Evolutionary conservation across 2,329 filamentous ascomycete species (phyloP).

Genomic region (Cladophialophora psammophila): DNA sequence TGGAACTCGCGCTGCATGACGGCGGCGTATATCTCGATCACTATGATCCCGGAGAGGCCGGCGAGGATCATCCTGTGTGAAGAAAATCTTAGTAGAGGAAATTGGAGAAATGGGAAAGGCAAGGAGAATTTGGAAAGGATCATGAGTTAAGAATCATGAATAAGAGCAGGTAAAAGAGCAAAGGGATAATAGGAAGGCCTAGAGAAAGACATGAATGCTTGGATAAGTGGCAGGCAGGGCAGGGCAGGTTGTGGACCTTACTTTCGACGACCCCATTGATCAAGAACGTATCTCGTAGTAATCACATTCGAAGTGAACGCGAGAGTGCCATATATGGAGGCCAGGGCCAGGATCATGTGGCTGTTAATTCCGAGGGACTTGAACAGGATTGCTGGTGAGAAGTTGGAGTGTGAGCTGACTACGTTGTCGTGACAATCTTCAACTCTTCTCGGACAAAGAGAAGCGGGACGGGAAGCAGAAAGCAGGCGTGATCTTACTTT

Average conservation of each 20-base stretch:
- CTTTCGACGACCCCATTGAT: conserved; percentile 64
- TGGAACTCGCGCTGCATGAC: conserved; percentile 67
- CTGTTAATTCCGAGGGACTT: conserved; percentile 64
- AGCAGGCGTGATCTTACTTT: conserved; percentile 52
- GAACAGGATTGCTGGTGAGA: conserved; percentile 69
- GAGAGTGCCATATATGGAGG: conserved; percentile 88
- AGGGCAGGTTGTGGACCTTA: conserved; percentile 43
- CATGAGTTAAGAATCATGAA: neutral
- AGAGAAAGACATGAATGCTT: neutral
- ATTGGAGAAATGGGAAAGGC: conserved; percentile 25
- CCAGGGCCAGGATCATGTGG: conserved; percentile 66
- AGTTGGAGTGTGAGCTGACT: conserved; percentile 46
- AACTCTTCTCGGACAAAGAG: neutral
- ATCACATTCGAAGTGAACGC: conserved; percentile 80
- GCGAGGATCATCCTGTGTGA: conserved; percentile 60
- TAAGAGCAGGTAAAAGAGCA: neutral
- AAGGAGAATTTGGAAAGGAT: neutral
- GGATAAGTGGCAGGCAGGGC: neutral
- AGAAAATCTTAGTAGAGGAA: conserved; percentile 12
- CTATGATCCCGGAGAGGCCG: conserved; percentile 59
- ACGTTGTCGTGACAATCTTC: neutral
- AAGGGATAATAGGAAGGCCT: neutral
- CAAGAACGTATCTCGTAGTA: conserved; percentile 61
- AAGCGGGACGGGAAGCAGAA: conserved; percentile 44
- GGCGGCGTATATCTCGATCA: conserved; percentile 66